A percentile compares a stretch with the other conserved stretches of the same genome.
Conservation (phyloP, 2,329 filamentous ascomycete genomes). For the Verruconis gallopava region DNA sequence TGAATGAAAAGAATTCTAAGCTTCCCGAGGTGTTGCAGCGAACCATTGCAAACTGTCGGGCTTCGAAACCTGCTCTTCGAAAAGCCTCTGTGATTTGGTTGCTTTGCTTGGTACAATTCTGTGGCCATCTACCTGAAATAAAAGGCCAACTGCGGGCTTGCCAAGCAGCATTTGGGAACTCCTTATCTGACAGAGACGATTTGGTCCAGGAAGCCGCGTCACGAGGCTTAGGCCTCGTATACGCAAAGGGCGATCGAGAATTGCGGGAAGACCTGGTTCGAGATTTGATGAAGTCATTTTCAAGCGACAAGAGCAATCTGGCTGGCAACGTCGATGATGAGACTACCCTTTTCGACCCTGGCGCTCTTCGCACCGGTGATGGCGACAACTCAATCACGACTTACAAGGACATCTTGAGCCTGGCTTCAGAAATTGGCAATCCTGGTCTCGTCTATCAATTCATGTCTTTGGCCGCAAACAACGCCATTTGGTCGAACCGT, state of each 20-base stretch:
- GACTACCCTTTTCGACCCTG: slow-evolving; percentile 86
- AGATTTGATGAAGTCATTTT: slow-evolving; percentile 76
- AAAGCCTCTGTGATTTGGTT: slow-evolving; percentile 95
- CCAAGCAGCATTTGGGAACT: slow-evolving; percentile 76
- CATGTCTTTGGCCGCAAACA: slow-evolving; percentile 93
- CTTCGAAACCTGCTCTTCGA: slow-evolving; percentile 75
- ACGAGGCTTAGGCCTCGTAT: slow-evolving; percentile 78
- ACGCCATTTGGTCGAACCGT: slow-evolving; percentile 92
- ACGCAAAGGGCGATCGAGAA: slow-evolving; percentile 74
- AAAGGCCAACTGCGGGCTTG: slow-evolving; percentile 63
- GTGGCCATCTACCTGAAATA: slow-evolving; percentile 63
- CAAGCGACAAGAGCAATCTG: slow-evolving; percentile 57
- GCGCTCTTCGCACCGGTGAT: slow-evolving; percentile 78
- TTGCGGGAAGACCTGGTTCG: slow-evolving; percentile 74
- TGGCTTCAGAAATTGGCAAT: slow-evolving; percentile 94
- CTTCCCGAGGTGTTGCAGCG: slow-evolving; percentile 52
- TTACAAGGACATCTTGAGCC: slow-evolving; percentile 90
- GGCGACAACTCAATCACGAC: slow-evolving; percentile 86
- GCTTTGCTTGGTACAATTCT: slow-evolving; percentile 80
- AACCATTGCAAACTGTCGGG: slow-evolving; percentile 63
- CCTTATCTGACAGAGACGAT: slow-evolving; percentile 80
- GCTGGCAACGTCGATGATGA: slow-evolving; percentile 72
- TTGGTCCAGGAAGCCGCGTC: slow-evolving; percentile 93
- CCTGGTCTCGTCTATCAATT: slow-evolving; percentile 95
- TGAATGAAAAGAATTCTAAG: slow-evolving; percentile 8